Evolutionary conservation across 148 eudicot species (phyloP), one percentile per base, ranked within the genome.

Genomic region (Pharnaceum exiguum): DNA sequence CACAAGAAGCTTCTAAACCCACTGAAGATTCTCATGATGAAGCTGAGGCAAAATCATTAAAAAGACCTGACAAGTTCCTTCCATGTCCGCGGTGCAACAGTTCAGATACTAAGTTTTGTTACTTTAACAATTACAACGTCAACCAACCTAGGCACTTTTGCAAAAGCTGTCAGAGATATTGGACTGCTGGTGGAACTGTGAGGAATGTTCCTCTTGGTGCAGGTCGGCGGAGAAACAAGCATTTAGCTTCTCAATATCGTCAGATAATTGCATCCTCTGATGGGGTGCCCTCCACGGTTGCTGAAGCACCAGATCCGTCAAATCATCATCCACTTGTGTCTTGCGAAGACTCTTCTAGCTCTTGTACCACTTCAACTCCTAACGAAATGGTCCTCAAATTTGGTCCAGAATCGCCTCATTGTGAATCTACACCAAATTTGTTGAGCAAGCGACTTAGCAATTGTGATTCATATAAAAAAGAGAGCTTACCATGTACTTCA

Each of bases 1-100:
- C 26, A 7, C 66, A 15, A 25, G 46, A 8, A 39, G 30, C 15
- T 45, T 36, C 63, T 7, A 68, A 51, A 10, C 42, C 51, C 25
- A 63, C 58, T 57, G 65, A 62, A 15, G 70, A 70, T 24, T 36
- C 68, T 40, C 69, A 58, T 55, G 40, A 58, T 28, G 21, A 23
- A 1, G 68, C 28, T n/a, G 58, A 44, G 11, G 62, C 50, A 15
- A 75, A 56, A 33, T 33, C 36, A 29, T 24, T 60, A 16, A 71
- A 68, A 65, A 71, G 68, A 50, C 82, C 82, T 0, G 79, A 78
- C 64, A 78, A 74, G 47, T 50, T 78, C 57, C 48, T 78, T 35
- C 74, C 68, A 7, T 78, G 82, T 63, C 82, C 82, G 4, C 63
- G 82, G 22, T 78, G 82, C 68, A 60, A 67, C 30, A 78, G 82